Evolutionary conservation across 2,329 filamentous ascomycete species (phyloP), one percentile per base, ranked within the genome.

Genomic region (Fusarium penzigii): DNA sequence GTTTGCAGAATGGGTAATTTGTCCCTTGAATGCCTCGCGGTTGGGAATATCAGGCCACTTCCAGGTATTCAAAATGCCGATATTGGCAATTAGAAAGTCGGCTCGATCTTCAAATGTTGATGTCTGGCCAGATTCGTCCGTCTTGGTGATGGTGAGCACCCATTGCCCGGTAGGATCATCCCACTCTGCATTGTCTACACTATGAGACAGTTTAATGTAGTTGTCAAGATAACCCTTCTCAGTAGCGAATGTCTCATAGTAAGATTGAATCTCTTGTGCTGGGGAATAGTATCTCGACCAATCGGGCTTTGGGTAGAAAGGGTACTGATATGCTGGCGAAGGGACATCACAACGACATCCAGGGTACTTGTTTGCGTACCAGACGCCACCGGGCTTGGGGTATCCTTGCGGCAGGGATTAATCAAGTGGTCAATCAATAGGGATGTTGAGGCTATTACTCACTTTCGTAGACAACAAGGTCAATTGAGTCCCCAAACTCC

Each of bases 11-110:
- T 83, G 79, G 42, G 82, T 68, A 7, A 80, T 57, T 5, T 74
- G 63, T 29, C 79, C 79, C 32, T 72, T 60, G 56, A 78, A 82
- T n/a, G 65, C 61, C 13, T 76, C 55, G 4, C 79, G 62, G 2
- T 73, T 74, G 1, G 74, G 65, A 17, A 80, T 72, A 29, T 76
- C 70, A 2, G 79, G 79, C 75, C 76, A 81, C 55, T 75, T 80
- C 77, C 78, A 80, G 1, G 57, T 48, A 20, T 82, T 82, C 7
- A 82, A 63, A 49, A 81, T 76, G 0, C 80, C 79, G 0, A 75
- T 75, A 3, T 73, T 78, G 54, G 81, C 72, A 29, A 81, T 56
- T 17, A 81, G 62, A 55, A 80, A 79, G 53, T 79, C 69, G 48
- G 75, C 76, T 11, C 73, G 56, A 51, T 81, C 78, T 17, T 64